A percentile compares a stretch with the other conserved stretches of the same genome.
phyloP scores from a whole-genome alignment of 495 filamentous ascomycete genomes.

The Talaromyces thailandensis region DNA sequence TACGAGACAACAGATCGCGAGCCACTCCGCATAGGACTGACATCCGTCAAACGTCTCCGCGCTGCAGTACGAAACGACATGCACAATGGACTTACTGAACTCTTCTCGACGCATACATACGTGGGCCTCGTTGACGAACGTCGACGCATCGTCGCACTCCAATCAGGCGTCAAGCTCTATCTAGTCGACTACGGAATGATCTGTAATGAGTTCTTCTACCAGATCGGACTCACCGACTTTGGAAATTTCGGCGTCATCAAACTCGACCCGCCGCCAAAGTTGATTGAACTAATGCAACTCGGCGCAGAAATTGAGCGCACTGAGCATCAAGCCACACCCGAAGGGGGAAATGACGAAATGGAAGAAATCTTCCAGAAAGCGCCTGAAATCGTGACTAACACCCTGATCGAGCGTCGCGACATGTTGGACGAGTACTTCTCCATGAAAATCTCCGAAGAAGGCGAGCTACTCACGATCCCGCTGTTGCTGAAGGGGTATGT shows the following conservation, averaged over 20 bases:
- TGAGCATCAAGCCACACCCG: slow-evolving; percentile 8
- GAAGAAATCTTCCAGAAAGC: slow-evolving; percentile 60
- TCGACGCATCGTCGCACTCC: slow-evolving; percentile 81
- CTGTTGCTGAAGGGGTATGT: slow-evolving; percentile 83
- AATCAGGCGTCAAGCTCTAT: slow-evolving; percentile 86
- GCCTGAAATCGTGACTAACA: slow-evolving; percentile 47
- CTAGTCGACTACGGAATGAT: slow-evolving; percentile 90
- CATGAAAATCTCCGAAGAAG: slow-evolving; percentile 68
- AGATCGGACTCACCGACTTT: slow-evolving; percentile 92
- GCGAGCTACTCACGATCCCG: slow-evolving; percentile 70
- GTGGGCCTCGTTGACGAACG: slow-evolving; percentile 86
- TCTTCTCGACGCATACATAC: slow-evolving; percentile 85
- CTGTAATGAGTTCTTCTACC: slow-evolving; percentile 91
- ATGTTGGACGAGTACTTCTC: slow-evolving; percentile 94
- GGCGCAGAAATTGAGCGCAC: slow-evolving; percentile 59
- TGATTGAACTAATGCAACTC: slow-evolving; percentile 61
- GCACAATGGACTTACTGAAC: slow-evolving; percentile 83
- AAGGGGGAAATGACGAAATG: slow-evolving; percentile 27
- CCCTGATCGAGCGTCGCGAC: slow-evolving; percentile 64
- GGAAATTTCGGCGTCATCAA: slow-evolving; percentile 85
- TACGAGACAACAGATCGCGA: slow-evolving; percentile 67
- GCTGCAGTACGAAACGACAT: slow-evolving; percentile 71
- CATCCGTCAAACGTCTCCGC: slow-evolving; percentile 76
- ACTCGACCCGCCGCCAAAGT: slow-evolving; percentile 65
- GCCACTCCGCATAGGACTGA: slow-evolving; percentile 56